phyloP scores from a whole-genome alignment of 805 yeast species.

The Suhomyces sp. region DNA sequence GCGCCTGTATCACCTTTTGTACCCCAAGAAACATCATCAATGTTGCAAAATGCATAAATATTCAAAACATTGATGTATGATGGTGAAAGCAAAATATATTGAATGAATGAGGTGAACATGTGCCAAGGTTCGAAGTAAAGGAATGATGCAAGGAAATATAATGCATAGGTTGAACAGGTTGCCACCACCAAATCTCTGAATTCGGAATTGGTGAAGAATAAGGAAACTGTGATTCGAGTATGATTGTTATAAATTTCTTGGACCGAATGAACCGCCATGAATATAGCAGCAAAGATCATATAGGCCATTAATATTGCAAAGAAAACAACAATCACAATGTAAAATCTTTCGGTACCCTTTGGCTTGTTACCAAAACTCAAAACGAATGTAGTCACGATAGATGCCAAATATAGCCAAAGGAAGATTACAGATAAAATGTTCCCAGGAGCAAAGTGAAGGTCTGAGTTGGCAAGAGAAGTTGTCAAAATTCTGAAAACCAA shows the following conservation, averaged over 20 bases:
- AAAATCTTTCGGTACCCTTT: constrained; percentile 54
- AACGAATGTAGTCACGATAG: constrained; percentile 57
- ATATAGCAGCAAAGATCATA: constrained; percentile 56
- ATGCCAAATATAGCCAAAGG: constrained; percentile 54
- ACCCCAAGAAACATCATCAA: constrained; percentile 74
- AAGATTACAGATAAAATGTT: constrained; percentile 49
- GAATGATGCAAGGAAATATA: constrained; percentile 56
- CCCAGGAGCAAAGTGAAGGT: constrained; percentile 43
- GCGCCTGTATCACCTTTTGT: constrained; percentile 69
- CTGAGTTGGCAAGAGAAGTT: constrained; percentile 43
- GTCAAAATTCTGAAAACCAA: constrained; percentile 62
- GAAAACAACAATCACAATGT: constrained; percentile 49
- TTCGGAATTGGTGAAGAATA: constrained; percentile 46
- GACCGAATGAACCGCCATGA: constrained; percentile 53
- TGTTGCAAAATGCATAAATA: constrained; percentile 67
- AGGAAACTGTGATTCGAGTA: constrained; percentile 40
- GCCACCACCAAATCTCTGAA: constrained; percentile 55
- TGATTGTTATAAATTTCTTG: constrained; percentile 30
- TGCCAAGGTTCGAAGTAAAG: constrained; percentile 68
- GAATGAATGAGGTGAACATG: constrained; percentile 52
- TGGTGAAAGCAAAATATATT: constrained; percentile 50
- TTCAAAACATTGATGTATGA: constrained; percentile 56
- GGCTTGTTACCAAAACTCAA: constrained; percentile 65
- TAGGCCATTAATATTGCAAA: constrained; percentile 62
- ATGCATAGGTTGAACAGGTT: constrained; percentile 57